A percentile compares a stretch with the other conserved stretches of the same genome.
These are phyloP conservation scores for Rhizophagus sp. DNA, from an alignment of 192 early-diverging fungal genomes.

Conservation along the genomic window DNA sequence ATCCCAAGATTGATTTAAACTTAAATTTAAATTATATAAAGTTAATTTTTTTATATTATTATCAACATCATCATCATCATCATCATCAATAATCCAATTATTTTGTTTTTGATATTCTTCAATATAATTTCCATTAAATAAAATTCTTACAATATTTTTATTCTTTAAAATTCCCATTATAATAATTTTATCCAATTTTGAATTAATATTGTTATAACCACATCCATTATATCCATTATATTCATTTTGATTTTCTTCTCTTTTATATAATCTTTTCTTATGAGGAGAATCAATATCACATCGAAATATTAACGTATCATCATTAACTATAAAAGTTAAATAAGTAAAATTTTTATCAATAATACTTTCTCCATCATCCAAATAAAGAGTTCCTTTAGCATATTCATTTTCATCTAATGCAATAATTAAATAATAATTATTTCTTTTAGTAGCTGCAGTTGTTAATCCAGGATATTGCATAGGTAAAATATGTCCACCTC, in stretches of 20 bases:
- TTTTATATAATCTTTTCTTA: too few relatives aligned
- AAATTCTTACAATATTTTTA: background rate
- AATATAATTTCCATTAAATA: background rate
- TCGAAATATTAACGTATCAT: background rate
- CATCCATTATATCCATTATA: background rate
- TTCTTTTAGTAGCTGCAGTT: conserved; percentile 43
- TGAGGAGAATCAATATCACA: background rate
- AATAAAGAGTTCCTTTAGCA: conserved; percentile 55
- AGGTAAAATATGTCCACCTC: conserved; percentile 63
- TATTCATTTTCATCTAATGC: conserved; percentile 48
- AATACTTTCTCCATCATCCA: conserved; percentile 59
- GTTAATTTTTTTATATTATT: background rate
- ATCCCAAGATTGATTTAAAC: background rate
- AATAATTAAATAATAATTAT: conserved; percentile 51
- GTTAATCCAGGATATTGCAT: conserved; percentile 54
- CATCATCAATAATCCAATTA: background rate
- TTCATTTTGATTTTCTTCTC: too few relatives aligned
- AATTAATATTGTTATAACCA: background rate
- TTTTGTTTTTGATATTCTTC: background rate
- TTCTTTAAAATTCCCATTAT: background rate
- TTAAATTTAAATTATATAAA: background rate
- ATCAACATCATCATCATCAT: background rate
- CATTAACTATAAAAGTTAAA: background rate
- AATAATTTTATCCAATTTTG: conserved; percentile 10
- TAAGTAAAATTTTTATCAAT: conserved; percentile 6